Conservation (phyloP, 257 asterid genomes). For the Solanum dulcamara region DNA sequence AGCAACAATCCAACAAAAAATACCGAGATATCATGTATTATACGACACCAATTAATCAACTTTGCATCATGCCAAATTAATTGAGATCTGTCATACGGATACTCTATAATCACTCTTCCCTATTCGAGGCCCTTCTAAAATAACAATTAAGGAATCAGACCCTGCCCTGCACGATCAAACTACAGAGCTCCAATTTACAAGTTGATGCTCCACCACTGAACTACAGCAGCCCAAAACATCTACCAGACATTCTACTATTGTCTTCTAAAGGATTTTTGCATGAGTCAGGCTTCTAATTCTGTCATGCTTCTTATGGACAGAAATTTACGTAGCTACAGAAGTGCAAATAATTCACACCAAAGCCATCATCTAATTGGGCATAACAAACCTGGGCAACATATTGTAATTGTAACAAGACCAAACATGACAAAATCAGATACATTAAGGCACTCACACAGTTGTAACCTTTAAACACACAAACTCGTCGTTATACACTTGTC, state of each 20-base stretch:
- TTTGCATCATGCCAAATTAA: background rate
- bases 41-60: background rate
- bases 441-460: background rate
- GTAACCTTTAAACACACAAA: background rate
- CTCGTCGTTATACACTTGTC: background rate
- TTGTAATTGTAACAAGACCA: background rate
- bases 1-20: background rate
- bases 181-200: background rate
- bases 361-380: background rate
- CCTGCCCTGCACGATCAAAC: background rate
- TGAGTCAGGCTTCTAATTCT: background rate
- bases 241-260: background rate
- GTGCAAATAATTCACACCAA: background rate
- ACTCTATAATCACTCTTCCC: background rate
- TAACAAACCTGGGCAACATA: background rate
- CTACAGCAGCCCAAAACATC: background rate
- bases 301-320: background rate
- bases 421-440: background rate
- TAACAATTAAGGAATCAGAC: background rate
- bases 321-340: background rate
- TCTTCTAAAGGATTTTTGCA: background rate
- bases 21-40: background rate
- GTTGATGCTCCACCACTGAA: background rate
- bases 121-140: background rate
- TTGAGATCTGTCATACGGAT: background rate